These are phyloP conservation scores for Hypoxylon rickii DNA, from an alignment of 495 filamentous ascomycete species.

Conservation along the genomic window DNA sequence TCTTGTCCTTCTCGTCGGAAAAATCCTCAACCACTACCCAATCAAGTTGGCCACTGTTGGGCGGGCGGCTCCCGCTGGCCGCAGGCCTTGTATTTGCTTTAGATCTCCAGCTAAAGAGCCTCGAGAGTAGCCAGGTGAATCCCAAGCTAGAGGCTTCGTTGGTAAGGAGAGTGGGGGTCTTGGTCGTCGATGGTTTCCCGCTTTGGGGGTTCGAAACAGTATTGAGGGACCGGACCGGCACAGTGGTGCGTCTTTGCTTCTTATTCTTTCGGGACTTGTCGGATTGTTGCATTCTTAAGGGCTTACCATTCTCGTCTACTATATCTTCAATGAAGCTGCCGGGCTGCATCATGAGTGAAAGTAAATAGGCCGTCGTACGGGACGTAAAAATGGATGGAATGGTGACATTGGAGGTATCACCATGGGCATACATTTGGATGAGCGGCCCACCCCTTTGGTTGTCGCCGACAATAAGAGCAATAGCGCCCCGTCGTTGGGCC, in stretches of 20 bases:
- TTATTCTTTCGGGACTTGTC: slow-evolving; percentile 48
- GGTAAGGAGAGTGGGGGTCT: slow-evolving; percentile 7
- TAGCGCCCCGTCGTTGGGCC: slow-evolving; percentile 86
- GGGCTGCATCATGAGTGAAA: slow-evolving; percentile 84
- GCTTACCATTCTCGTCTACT: slow-evolving; percentile 58
- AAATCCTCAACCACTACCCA: slow-evolving; percentile 75
- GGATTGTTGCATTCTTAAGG: slow-evolving; percentile 53
- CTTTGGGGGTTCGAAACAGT: slow-evolving; percentile 22
- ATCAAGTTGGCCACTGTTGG: slow-evolving; percentile 81
- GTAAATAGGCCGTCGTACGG: slow-evolving; percentile 87
- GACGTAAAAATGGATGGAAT: slow-evolving; percentile 96
- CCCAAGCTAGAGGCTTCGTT: slow-evolving; percentile 12
- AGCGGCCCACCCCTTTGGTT: slow-evolving; percentile 83
- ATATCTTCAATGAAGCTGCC: slow-evolving; percentile 62
- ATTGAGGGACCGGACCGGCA: slow-evolving; percentile 28
- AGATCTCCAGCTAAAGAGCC: slow-evolving; percentile 58
- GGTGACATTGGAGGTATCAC: slow-evolving; percentile 91
- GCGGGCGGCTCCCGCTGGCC: slow-evolving; percentile 58
- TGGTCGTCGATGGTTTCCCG: slow-evolving; percentile 16
- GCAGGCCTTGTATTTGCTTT: slow-evolving; percentile 36
- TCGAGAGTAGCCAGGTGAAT: slow-evolving; percentile 59
- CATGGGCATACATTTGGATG: slow-evolving; percentile 95
- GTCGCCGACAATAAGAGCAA: slow-evolving; percentile 92
- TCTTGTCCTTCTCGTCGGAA: slow-evolving; percentile 58
- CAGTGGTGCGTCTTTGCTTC: slow-evolving; percentile 38